phyloP scores from a whole-genome alignment of 345 rosid genomes.

The Pistacia atlantica region DNA sequence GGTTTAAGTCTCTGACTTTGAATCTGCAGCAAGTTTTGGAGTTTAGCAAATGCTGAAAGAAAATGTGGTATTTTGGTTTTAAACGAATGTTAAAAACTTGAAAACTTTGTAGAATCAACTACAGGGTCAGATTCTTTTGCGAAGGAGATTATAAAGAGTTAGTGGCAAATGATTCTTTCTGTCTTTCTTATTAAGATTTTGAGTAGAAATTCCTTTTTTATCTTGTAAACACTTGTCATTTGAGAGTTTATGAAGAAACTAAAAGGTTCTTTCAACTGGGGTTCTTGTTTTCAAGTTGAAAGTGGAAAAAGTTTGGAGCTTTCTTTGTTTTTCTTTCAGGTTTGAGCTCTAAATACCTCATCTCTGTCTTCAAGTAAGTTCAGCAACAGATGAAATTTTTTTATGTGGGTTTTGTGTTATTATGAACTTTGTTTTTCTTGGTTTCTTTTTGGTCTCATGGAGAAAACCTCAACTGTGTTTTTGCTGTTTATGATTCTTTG shows the following conservation, averaged over 20 bases:
- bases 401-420: slow-evolving; percentile 4
- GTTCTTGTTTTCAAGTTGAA: neutral
- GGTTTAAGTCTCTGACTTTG: slow-evolving; percentile 14
- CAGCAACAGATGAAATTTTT: slow-evolving; percentile 9
- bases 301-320: slow-evolving; percentile 6
- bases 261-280: neutral
- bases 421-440: slow-evolving; percentile 23
- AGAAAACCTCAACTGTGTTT: slow-evolving; percentile 32
- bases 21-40: slow-evolving; percentile 12
- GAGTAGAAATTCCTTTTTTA: slow-evolving; percentile 24
- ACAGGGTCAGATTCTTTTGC: slow-evolving; percentile 19
- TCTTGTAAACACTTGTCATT: neutral
- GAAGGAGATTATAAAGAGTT: slow-evolving; percentile 31
- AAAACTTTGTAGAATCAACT: neutral
- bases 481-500: slow-evolving; percentile 38
- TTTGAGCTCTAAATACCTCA: slow-evolving; percentile 27
- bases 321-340: slow-evolving; percentile 9
- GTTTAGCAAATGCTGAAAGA: slow-evolving; percentile 8
- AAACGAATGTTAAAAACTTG: neutral
- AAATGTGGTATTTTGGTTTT: slow-evolving; percentile 3
- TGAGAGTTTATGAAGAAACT: slow-evolving; percentile 7
- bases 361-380: slow-evolving; percentile 13
- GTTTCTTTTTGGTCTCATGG: slow-evolving; percentile 31
- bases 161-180: slow-evolving; percentile 39
- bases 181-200: slow-evolving; percentile 58